phyloP scores from a whole-genome alignment of 768 basidiomycete species.

The Multifurca ochricompacta region DNA sequence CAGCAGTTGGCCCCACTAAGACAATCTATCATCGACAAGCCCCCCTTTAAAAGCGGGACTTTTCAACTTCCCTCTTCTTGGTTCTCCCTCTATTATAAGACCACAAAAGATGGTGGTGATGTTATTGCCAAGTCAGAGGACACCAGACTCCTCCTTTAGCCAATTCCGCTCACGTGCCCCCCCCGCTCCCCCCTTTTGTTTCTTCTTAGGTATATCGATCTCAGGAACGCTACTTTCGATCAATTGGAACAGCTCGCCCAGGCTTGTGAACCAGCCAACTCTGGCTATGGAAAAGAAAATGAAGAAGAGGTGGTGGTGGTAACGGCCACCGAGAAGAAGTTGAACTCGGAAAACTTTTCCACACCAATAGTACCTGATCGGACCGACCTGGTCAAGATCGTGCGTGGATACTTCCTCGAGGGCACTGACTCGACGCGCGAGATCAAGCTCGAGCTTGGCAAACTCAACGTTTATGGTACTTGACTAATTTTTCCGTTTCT shows the following conservation, averaged over 20 bases:
- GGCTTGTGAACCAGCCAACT: slow-evolving; percentile 36
- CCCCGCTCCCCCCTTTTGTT: too few species aligned
- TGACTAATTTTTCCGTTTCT: not conserved
- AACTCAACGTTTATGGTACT: slow-evolving; percentile 41
- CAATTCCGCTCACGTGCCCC: too few species aligned
- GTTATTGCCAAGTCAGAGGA: not conserved
- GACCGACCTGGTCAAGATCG: slow-evolving; percentile 26
- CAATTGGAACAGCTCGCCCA: slow-evolving; percentile 26
- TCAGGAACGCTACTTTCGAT: slow-evolving; percentile 5
- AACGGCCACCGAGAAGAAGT: slow-evolving; percentile 41
- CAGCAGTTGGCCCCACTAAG: slow-evolving; percentile 1
- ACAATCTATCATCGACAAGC: slow-evolving; percentile 9
- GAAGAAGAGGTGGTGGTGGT: slow-evolving; percentile 36
- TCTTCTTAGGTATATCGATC: not conserved
- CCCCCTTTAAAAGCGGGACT: slow-evolving; percentile 17
- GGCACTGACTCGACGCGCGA: slow-evolving; percentile 18
- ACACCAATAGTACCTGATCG: slow-evolving; percentile 27
- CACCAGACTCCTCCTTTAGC: too few species aligned
- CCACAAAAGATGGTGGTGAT: too few species aligned
- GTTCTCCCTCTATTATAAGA: too few species aligned
- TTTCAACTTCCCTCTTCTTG: slow-evolving; percentile 12
- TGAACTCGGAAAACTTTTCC: slow-evolving; percentile 33
- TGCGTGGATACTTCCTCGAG: slow-evolving; percentile 23
- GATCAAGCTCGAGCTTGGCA: slow-evolving; percentile 34
- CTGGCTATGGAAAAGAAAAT: slow-evolving; percentile 30